A percentile compares a stretch with the other conserved stretches of the same genome.
Conservation (phyloP, 345 rosid genomes). For the Bruguiera sexangula region DNA sequence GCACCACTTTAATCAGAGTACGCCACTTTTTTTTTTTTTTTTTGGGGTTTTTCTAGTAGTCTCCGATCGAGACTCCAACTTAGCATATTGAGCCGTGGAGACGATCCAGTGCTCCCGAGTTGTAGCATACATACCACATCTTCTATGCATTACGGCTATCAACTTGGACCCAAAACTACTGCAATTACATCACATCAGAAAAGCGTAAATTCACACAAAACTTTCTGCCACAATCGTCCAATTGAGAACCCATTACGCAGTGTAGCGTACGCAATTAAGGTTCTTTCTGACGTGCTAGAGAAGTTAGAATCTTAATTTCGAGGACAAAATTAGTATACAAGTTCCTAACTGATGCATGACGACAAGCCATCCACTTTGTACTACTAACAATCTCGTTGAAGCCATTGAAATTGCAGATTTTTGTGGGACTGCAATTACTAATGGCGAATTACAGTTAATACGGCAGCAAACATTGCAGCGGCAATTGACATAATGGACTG, state of each 20-base stretch:
- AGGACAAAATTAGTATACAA: slow-evolving; percentile 17
- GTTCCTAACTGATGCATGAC: slow-evolving; percentile 10
- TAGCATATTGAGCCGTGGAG: too few species aligned
- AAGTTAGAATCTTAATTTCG: slow-evolving; percentile 27
- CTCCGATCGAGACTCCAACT: too few species aligned
- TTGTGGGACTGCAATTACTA: too few species aligned
- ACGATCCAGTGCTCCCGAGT: not conserved
- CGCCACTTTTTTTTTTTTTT: too few species aligned
- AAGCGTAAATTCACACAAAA: not conserved
- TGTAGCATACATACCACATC: not conserved
- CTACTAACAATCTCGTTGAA: slow-evolving; percentile 3
- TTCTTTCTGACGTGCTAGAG: slow-evolving; percentile 15
- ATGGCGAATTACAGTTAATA: too few species aligned
- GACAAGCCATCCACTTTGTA: slow-evolving; percentile 20
- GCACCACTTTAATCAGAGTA: not conserved
- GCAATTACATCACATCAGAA: not conserved
- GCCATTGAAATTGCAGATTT: too few species aligned
- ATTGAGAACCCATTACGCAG: slow-evolving; percentile 23
- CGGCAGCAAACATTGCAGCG: too few species aligned
- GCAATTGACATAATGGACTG: too few species aligned
- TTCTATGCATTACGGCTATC: not conserved
- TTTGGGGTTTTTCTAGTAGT: too few species aligned
- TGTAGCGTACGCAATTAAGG: slow-evolving; percentile 19
- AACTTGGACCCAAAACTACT: not conserved
- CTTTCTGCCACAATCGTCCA: slow-evolving; percentile 7